Evolutionary conservation across 306 rosid genomes (phyloP).

Genomic region (Cyamopsis tetragonoloba): DNA sequence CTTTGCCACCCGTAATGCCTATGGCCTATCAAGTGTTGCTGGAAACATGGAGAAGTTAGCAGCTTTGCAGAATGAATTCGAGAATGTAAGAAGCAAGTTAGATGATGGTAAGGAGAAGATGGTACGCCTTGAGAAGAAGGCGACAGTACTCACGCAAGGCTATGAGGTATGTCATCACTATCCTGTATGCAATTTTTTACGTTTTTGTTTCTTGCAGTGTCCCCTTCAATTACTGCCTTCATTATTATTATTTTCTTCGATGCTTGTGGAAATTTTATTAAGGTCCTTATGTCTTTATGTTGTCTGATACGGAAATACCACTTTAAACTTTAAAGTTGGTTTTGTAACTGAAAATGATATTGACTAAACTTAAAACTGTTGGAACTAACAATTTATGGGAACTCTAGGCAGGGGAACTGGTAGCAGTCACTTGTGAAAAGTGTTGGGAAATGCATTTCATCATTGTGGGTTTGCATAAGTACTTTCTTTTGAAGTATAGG

Average conservation of each 20-base stretch:
- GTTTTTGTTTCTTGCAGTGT: not conserved
- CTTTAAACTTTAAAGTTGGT: constrained; percentile 2
- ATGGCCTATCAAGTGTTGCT: constrained; percentile 85
- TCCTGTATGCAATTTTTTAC: not conserved
- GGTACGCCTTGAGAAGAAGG: constrained; percentile 73
- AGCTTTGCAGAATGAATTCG: constrained; percentile 82
- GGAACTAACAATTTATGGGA: not conserved
- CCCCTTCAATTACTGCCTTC: not conserved
- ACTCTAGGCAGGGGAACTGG: not conserved
- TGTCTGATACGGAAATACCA: not conserved
- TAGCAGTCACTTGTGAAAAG: not conserved
- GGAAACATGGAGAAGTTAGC: constrained; percentile 84
- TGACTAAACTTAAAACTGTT: not conserved
- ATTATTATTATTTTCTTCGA: constrained; percentile 1
- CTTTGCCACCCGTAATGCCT: constrained; percentile 75
- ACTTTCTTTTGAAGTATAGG: not conserved
- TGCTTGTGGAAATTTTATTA: not conserved
- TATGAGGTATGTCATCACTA: constrained; percentile 67
- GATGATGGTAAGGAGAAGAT: constrained; percentile 81
- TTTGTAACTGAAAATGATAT: constrained; percentile 1
- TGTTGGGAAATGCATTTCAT: not conserved
- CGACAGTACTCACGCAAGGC: constrained; percentile 72
- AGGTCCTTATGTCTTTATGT: not conserved
- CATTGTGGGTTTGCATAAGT: not conserved
- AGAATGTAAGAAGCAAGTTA: constrained; percentile 60